These are phyloP conservation scores for Hydrangea macrophylla DNA, from an alignment of 148 eudicot species.

Conservation along the genomic window DNA sequence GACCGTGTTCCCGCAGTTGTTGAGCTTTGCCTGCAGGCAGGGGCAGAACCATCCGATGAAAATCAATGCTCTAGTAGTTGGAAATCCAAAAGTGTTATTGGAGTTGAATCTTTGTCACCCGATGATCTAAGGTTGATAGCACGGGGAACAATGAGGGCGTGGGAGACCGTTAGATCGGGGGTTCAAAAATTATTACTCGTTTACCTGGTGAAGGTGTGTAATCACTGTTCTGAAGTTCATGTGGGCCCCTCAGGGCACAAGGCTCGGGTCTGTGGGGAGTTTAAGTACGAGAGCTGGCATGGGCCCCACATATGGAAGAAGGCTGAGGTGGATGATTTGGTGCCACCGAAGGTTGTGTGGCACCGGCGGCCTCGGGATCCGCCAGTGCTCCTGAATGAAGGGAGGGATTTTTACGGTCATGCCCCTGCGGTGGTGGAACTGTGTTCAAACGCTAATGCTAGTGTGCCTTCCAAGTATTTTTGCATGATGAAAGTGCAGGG, in stretches of 20 bases:
- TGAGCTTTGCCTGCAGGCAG: constrained; percentile 87
- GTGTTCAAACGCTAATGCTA: constrained; percentile 65
- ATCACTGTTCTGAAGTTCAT: constrained; percentile 82
- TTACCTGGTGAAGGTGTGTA: constrained; percentile 72
- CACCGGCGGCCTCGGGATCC: constrained; percentile 78
- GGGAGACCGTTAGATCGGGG: constrained; percentile 69
- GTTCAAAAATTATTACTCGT: constrained; percentile 62
- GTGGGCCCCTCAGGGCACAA: constrained; percentile 95
- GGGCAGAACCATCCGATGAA: constrained; percentile 40
- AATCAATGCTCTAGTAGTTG: constrained; percentile 16
- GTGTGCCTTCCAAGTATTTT: constrained; percentile 47
- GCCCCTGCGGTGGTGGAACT: constrained; percentile 94
- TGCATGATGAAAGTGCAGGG: constrained; percentile 86
- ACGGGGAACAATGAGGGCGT: constrained; percentile 52
- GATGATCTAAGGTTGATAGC: constrained; percentile 44
- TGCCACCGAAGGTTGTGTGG: constrained; percentile 79
- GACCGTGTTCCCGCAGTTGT: constrained; percentile 83
- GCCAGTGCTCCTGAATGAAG: constrained; percentile 48
- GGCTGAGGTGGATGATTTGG: constrained; percentile 77
- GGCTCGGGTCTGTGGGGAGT: constrained; percentile 88
- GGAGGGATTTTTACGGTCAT: constrained; percentile 74
- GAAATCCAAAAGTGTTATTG: constrained; percentile 7
- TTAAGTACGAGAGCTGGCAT: constrained; percentile 68
- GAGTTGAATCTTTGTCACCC: constrained; percentile 34
- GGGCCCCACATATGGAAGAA: constrained; percentile 82